Evolutionary conservation across 2,329 filamentous ascomycete genomes (phyloP), one percentile per base, ranked within the genome.

Genomic region (Drechslerella coelobrocha): DNA sequence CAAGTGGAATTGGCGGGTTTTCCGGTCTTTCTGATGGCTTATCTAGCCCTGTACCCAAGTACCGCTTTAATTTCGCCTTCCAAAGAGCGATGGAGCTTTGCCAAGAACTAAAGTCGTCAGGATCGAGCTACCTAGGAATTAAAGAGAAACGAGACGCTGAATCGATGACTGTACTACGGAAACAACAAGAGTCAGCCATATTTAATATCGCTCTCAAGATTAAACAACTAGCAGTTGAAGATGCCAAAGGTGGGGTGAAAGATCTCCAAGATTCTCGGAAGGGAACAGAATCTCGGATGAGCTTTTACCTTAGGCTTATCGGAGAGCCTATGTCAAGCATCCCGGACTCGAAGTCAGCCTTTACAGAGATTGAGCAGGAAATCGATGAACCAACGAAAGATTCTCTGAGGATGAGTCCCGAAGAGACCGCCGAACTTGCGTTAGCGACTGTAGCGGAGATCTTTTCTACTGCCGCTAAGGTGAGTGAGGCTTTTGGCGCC

Each of bases 261-360:
- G 23, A 31, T 1, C 56, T 76, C 0, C 0, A 31, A 26, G 41
- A 61, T 8, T 57, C 19, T 6, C 26, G 65, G 2, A 43, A 62
- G 10, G 26, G n/a, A 4, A 73, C 56, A 7, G 61, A 34, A 1
- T 17, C 39, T 23, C 54, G 61, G 6, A 29, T 74, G 2, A 2
- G 47, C 23, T 73, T 50, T 48, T 73, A 72, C 43, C 39, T 71
- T 17, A 37, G 21, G 7, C 52, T 74, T 2, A 53, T 62, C 17
- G 74, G 73, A 19, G 76, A 79, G 43, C 69, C 77, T 0, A 73
- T 77, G 10, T 77, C 60, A 73, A 78, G 78, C 61, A 77, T 78
- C 47, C 75, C 77, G 2, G 54, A 78, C 63, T 75, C 60, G 23
- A 61, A 63, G 47, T 74, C 78, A 51, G 77, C 78, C 66, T 74